Conservation (phyloP, 345 rosid genomes). For the Xanthoceras sorbifolium region DNA sequence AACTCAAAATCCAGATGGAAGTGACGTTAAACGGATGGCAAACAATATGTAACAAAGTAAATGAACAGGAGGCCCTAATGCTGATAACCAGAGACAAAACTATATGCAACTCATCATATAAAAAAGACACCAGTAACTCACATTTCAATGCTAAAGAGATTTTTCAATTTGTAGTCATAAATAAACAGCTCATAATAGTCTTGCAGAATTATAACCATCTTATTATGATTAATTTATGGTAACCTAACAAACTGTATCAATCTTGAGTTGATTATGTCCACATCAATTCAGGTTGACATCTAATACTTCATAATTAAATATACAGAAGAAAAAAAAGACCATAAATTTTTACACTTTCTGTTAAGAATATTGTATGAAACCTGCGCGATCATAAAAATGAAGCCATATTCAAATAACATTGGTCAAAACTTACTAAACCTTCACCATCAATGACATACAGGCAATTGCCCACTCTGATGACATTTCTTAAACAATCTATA, state of each 20-base stretch:
- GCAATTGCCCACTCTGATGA: not conserved
- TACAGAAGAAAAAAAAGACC: not conserved
- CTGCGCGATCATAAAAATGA: not conserved
- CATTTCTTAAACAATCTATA: not conserved
- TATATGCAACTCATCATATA: not conserved
- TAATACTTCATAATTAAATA: not conserved
- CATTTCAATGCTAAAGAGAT: not conserved
- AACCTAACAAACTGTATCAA: not conserved
- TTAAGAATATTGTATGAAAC: not conserved
- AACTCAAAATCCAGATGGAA: not conserved
- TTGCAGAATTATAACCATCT: not conserved
- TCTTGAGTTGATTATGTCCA: not conserved
- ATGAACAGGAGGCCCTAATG: not conserved
- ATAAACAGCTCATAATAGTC: not conserved
- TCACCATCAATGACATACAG: not conserved
- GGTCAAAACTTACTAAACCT: not conserved
- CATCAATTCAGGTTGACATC: not conserved
- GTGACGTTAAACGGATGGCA: not conserved
- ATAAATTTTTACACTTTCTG: not conserved
- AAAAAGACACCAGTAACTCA: not conserved
- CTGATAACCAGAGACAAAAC: not conserved
- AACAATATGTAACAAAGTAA: not conserved
- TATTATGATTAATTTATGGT: not conserved
- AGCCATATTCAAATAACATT: not conserved
- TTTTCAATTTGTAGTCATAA: not conserved